phyloP scores from a whole-genome alignment of 345 rosid genomes.

The Acer campestre region DNA sequence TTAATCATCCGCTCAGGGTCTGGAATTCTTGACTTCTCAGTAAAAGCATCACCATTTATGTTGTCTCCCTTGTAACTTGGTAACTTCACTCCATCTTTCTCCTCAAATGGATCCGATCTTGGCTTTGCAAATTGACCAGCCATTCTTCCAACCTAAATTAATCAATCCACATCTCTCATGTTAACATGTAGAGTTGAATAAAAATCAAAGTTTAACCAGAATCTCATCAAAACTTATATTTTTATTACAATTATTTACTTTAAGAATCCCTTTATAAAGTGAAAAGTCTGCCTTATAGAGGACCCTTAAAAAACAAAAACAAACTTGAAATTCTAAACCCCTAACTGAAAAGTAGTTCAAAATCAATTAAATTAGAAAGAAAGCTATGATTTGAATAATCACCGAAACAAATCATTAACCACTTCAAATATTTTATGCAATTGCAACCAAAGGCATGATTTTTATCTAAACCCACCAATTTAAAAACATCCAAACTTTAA shows the following conservation, averaged over 20 bases:
- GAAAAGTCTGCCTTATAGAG: too few relatives aligned
- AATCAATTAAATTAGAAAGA: not conserved
- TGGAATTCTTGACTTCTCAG: slow-evolving; percentile 58
- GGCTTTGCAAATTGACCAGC: slow-evolving; percentile 74
- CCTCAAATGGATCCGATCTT: slow-evolving; percentile 52
- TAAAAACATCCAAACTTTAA: not conserved
- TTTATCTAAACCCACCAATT: not conserved
- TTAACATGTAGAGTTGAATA: not conserved
- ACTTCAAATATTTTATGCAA: not conserved
- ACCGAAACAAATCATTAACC: not conserved
- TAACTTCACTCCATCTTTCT: slow-evolving; percentile 51
- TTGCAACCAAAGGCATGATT: not conserved
- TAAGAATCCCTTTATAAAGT: too few relatives aligned
- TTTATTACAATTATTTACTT: too few relatives aligned
- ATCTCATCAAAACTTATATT: too few relatives aligned
- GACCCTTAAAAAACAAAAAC: not conserved
- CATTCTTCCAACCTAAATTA: slow-evolving; percentile 62
- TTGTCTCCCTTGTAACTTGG: slow-evolving; percentile 69
- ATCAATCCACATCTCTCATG: not conserved
- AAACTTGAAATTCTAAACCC: not conserved
- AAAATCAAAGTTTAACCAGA: not conserved
- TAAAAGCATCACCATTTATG: slow-evolving; percentile 57
- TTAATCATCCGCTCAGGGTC: slow-evolving; percentile 61
- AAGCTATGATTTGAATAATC: not conserved
- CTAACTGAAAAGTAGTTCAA: too few relatives aligned